Conservation (phyloP, 2,329 filamentous ascomycete genomes). For the Rhynchosporium secalis region DNA sequence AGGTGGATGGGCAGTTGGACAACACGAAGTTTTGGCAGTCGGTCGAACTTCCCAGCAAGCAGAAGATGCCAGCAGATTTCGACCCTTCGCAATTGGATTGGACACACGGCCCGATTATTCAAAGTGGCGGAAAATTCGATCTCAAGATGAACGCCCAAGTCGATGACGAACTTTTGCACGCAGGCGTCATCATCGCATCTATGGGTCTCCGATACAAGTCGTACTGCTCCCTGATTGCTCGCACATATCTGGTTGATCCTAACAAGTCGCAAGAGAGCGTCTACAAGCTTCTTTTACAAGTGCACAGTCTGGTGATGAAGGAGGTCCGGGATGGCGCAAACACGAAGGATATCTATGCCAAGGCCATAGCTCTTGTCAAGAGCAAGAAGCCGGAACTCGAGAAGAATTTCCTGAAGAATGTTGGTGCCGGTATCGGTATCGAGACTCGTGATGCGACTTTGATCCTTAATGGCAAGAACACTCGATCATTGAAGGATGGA, state of each 20-base stretch:
- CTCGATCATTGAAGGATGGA: slow-evolving; percentile 81
- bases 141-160: slow-evolving; percentile 76
- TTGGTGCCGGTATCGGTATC: slow-evolving; percentile 89
- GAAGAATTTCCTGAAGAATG: slow-evolving; percentile 90
- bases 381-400: slow-evolving; percentile 93
- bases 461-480: slow-evolving; percentile 83
- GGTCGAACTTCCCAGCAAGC: slow-evolving; percentile 65
- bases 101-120: slow-evolving; percentile 85
- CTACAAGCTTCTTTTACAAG: slow-evolving; percentile 82
- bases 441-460: slow-evolving; percentile 85
- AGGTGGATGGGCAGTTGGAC: slow-evolving; percentile 88
- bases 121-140: slow-evolving; percentile 95
- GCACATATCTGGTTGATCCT: slow-evolving; percentile 94
- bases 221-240: slow-evolving; percentile 87
- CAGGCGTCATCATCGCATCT: slow-evolving; percentile 89
- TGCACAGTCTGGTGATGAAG: slow-evolving; percentile 89
- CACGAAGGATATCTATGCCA: slow-evolving; percentile 89
- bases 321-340: slow-evolving; percentile 83
- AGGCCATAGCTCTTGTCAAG: slow-evolving; percentile 77
- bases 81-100: slow-evolving; percentile 89
- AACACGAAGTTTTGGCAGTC: slow-evolving; percentile 91
- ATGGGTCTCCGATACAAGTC: slow-evolving; percentile 94
- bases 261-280: slow-evolving; percentile 94
- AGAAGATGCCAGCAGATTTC: slow-evolving; percentile 82
- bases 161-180: slow-evolving; percentile 79